A percentile compares a stretch with the other conserved stretches of the same genome.
Evolutionary conservation across 306 rosid genomes (phyloP).

Genomic region (Prosopis cineraria): DNA sequence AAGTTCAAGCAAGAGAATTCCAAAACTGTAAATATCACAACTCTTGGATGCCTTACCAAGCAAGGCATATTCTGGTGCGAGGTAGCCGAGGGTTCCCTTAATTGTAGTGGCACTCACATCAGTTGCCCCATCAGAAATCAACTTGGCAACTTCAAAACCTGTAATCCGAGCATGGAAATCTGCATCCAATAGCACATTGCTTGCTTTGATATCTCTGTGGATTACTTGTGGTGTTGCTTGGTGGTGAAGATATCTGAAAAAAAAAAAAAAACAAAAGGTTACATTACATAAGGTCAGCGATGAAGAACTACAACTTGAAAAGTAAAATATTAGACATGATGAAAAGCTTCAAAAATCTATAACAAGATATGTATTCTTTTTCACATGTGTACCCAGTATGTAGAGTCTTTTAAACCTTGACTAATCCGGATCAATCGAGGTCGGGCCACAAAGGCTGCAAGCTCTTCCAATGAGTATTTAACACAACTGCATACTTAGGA

Average conservation of each 20-base stretch:
- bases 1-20: conserved; percentile 87
- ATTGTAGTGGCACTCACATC: conserved; percentile 86
- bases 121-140: conserved; percentile 87
- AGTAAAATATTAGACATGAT: neutral
- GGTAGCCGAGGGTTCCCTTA: conserved; percentile 92
- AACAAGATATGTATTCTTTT: too few species aligned
- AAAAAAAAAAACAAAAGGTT: neutral
- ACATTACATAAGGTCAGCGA: neutral
- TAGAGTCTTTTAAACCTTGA: too few species aligned
- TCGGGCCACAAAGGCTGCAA: too few species aligned
- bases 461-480: too few species aligned
- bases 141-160: conserved; percentile 90
- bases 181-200: conserved; percentile 78
- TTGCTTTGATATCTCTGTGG: conserved; percentile 87
- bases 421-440: too few species aligned
- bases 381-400: too few species aligned
- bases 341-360: too few species aligned
- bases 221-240: conserved; percentile 87
- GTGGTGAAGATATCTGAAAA: conserved; percentile 90
- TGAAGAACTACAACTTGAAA: neutral
- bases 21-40: conserved; percentile 89
- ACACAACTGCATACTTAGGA: too few species aligned
- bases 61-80: conserved; percentile 92
- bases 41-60: conserved; percentile 77
- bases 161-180: conserved; percentile 82